phyloP scores from a whole-genome alignment of 768 basidiomycete genomes.

The Punctularia strigosozonata region DNA sequence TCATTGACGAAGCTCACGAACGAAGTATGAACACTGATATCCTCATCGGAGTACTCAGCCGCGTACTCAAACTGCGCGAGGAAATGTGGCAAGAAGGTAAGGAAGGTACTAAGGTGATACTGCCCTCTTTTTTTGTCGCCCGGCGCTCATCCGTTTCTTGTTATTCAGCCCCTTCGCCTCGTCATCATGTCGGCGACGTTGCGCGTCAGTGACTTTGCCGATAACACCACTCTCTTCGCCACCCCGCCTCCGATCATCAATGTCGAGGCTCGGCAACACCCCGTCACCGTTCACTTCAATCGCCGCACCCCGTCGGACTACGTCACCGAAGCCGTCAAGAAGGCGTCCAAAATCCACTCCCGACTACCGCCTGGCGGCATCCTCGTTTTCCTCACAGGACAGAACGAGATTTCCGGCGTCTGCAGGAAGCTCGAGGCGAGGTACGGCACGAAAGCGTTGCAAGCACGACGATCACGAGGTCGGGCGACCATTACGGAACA shows the following conservation, averaged over 20 bases:
- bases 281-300: constrained; percentile 91
- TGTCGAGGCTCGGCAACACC: constrained; percentile 84
- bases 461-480: constrained; percentile 22
- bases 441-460: constrained; percentile 58
- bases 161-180: constrained; percentile 68
- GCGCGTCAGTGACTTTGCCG: constrained; percentile 84
- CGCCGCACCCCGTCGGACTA: constrained; percentile 81
- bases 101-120: constrained; percentile 52
- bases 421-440: constrained; percentile 71
- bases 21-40: constrained; percentile 98
- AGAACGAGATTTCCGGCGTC: constrained; percentile 85
- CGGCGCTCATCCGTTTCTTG: not conserved
- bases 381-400: constrained; percentile 89
- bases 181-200: constrained; percentile 99
- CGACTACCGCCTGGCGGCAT: constrained; percentile 89
- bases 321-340: constrained; percentile 81
- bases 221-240: constrained; percentile 72
- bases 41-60: constrained; percentile 90
- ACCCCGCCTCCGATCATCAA: constrained; percentile 85
- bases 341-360: constrained; percentile 84
- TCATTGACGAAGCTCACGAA: constrained; percentile 98
- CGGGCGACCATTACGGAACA: too few relatives aligned
- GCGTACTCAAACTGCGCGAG: constrained; percentile 83
- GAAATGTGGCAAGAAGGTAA: constrained; percentile 77
- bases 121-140: not conserved